These are phyloP conservation scores for Vitis hybrid DNA, from an alignment of 177 flowering plant genomes.

Conservation along the genomic window DNA sequence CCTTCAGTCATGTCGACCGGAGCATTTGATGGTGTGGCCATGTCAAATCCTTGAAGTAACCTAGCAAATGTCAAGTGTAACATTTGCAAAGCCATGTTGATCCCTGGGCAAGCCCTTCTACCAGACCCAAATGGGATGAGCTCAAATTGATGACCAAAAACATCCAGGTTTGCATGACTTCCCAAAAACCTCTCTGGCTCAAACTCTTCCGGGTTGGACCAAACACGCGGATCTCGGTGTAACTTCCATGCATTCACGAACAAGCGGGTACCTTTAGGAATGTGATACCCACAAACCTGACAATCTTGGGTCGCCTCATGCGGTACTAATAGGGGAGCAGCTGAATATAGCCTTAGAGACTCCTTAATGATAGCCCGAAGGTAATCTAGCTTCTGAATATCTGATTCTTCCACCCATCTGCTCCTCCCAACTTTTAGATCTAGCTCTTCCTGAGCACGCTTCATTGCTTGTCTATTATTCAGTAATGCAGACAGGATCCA, in stretches of 20 bases:
- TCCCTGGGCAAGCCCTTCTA: no score
- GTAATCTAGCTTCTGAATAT: constrained; percentile 8
- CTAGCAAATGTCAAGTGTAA: no score
- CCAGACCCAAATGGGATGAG: no score
- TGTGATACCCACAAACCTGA: constrained; percentile 2
- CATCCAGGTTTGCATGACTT: constrained; percentile 4
- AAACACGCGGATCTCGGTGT: constrained; percentile 10
- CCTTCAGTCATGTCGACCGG: no score
- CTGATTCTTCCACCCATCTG: constrained; percentile 16
- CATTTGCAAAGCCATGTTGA: no score
- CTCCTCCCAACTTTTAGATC: background rate
- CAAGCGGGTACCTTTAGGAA: constrained; percentile 19
- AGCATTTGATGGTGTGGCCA: no score
- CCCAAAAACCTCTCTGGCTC: constrained; percentile 14
- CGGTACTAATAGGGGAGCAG: constrained; percentile 14
- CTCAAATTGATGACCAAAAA: background rate
- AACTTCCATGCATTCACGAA: constrained; percentile 18
- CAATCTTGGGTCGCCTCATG: constrained; percentile 18
- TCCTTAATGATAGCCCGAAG: constrained; percentile 20
- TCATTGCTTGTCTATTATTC: no score
- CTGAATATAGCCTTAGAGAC: constrained; percentile 14
- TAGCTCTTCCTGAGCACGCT: no score
- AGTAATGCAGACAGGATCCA: no score
- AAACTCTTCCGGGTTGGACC: constrained; percentile 8
- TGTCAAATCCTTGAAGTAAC: no score